Evolutionary conservation across 176 grass and related monocot species (phyloP).

Genomic region (Paspalum vaginatum): DNA sequence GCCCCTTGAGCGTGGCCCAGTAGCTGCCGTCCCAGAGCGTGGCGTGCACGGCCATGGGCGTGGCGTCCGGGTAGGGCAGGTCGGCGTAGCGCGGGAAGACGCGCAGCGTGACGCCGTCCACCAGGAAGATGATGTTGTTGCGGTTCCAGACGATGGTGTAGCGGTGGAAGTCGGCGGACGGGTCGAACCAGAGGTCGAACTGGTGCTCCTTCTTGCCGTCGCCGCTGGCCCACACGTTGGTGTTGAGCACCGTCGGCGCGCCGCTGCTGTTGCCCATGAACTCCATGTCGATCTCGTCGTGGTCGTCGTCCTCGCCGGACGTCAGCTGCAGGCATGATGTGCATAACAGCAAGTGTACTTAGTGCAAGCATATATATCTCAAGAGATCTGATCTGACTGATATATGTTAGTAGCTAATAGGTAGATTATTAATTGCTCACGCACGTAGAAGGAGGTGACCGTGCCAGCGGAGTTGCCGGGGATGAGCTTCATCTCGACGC

Average conservation of each 20-base stretch:
- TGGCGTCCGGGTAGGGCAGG: conserved; percentile 37
- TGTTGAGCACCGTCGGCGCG: conserved; percentile 38
- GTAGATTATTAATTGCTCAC: no score
- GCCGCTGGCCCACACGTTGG: conserved; percentile 35
- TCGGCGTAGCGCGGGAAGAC: conserved; percentile 44
- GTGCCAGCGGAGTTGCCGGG: background rate
- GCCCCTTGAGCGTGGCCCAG: conserved; percentile 52
- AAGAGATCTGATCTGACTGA: no score
- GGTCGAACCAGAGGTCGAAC: conserved; percentile 61
- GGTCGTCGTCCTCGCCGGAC: conserved; percentile 20
- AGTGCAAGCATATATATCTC: no score
- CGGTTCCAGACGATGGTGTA: conserved; percentile 42
- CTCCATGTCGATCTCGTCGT: conserved; percentile 34
- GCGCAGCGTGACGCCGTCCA: conserved; percentile 38
- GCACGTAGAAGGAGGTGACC: background rate
- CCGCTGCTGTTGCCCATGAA: conserved; percentile 25
- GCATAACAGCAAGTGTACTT: no score
- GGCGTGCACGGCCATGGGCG: conserved; percentile 58
- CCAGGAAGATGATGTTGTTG: conserved; percentile 39
- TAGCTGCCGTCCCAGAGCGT: conserved; percentile 61
- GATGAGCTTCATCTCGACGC: conserved; percentile 11
- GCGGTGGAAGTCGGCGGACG: conserved; percentile 46
- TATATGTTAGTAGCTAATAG: no score
- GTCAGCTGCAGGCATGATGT: background rate
- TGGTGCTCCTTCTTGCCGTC: conserved; percentile 59